phyloP scores from a whole-genome alignment of 1,284 basidiomycete genomes.

The Megacollybia platyphylla region DNA sequence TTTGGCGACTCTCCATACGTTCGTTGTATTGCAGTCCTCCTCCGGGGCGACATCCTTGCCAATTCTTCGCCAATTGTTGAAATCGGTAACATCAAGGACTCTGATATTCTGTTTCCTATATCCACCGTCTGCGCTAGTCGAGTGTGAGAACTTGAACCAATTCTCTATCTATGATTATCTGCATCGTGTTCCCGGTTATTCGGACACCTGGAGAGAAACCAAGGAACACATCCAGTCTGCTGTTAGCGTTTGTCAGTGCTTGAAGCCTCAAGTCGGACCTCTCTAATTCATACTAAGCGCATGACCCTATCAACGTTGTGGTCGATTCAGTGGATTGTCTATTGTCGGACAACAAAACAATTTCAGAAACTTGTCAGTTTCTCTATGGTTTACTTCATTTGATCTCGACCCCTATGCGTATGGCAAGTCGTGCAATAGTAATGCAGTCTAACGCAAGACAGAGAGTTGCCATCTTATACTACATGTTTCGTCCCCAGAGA shows the following conservation, averaged over 20 bases:
- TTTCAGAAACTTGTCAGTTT: slow-evolving; percentile 36
- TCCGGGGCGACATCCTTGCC: slow-evolving; percentile 48
- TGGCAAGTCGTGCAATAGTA: slow-evolving; percentile 4
- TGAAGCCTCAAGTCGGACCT: neutral
- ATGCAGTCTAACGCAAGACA: slow-evolving; percentile 23
- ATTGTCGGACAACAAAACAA: slow-evolving; percentile 40
- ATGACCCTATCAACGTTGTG: slow-evolving; percentile 37
- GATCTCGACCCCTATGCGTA: slow-evolving; percentile 31
- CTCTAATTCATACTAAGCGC: slow-evolving; percentile 14
- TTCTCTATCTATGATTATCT: slow-evolving; percentile 40
- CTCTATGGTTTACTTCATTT: slow-evolving; percentile 33
- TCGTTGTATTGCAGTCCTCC: slow-evolving; percentile 49
- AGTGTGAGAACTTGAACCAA: slow-evolving; percentile 13
- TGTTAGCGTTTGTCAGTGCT: slow-evolving; percentile 12
- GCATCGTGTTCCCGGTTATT: slow-evolving; percentile 41
- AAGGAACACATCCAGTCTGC: slow-evolving; percentile 21
- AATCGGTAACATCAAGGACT: slow-evolving; percentile 14
- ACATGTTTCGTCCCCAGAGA: slow-evolving; percentile 39
- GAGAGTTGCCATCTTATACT: slow-evolving; percentile 46
- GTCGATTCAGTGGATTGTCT: slow-evolving; percentile 62
- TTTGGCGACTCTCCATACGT: neutral
- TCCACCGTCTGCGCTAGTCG: slow-evolving; percentile 30
- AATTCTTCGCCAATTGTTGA: slow-evolving; percentile 32
- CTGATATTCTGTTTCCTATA: slow-evolving; percentile 53
- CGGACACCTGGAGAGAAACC: slow-evolving; percentile 16